Percentiles rank a stretch among this genome's conserved stretches.
These are phyloP conservation scores for Mallotus japonicus DNA, from an alignment of 441 rosid species.

Conservation along the genomic window DNA sequence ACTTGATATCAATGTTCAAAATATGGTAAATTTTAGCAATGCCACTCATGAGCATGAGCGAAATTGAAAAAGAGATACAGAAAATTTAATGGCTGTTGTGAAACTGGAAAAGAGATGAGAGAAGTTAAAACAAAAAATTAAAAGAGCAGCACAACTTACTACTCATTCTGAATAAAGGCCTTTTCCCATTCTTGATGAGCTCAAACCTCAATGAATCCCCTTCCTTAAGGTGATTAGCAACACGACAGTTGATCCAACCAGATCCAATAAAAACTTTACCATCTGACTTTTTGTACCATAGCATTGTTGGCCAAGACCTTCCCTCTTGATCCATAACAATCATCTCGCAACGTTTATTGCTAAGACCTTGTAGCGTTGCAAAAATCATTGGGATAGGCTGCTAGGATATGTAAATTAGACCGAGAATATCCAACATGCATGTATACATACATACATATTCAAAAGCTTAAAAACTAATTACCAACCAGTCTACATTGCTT, in stretches of 20 bases:
- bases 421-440: background rate
- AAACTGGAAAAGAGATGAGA: background rate
- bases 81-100: no score
- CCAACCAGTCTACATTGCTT: background rate
- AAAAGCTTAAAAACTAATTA: background rate
- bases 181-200: conserved; percentile 4
- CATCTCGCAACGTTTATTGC: background rate
- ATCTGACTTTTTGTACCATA: background rate
- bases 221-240: conserved; percentile 3
- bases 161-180: conserved; percentile 2
- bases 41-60: background rate
- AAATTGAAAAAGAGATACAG: background rate
- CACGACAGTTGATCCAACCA: conserved; percentile 13
- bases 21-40: background rate
- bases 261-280: background rate
- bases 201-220: conserved; percentile 13
- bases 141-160: conserved; percentile 16
- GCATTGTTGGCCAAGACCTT: conserved; percentile 18
- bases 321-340: conserved; percentile 13
- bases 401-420: conserved; percentile 1
- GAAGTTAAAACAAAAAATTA: background rate
- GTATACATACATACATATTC: background rate
- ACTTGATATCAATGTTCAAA: background rate
- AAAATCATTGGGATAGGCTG: conserved; percentile 17
- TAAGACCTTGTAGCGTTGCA: background rate